A percentile compares a stretch with the other conserved stretches of the same genome.
Conservation (phyloP, 192 early-diverging fungal genomes). For the Irineochytrium annulatum region DNA sequence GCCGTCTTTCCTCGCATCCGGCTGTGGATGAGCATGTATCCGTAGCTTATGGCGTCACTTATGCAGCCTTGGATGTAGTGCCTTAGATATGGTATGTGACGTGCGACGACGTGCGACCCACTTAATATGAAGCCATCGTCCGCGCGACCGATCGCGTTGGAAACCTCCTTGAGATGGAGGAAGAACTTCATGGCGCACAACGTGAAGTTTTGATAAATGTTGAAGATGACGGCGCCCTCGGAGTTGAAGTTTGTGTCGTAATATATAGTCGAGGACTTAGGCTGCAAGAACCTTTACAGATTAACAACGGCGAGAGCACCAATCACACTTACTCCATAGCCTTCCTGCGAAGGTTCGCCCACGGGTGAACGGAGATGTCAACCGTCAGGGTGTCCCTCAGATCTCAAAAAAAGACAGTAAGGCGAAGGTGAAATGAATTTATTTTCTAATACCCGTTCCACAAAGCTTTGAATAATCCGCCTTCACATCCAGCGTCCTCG, state of each 20-base stretch:
- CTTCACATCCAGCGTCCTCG: constrained; percentile 59
- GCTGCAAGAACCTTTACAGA: constrained; percentile 48
- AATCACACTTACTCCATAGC: constrained; percentile 40
- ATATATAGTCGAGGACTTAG: constrained; percentile 60
- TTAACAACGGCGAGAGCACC: background rate
- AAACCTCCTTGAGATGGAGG: constrained; percentile 12
- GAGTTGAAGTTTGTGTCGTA: constrained; percentile 64
- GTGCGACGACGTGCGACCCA: background rate
- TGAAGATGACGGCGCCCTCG: constrained; percentile 56
- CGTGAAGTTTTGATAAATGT: constrained; percentile 74
- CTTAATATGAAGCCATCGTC: background rate
- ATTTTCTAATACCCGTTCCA: constrained; percentile 15
- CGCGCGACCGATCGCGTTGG: background rate
- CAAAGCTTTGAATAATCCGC: constrained; percentile 63
- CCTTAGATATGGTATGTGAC: background rate
- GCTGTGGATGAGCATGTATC: constrained; percentile 22
- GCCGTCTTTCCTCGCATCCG: constrained; percentile 9
- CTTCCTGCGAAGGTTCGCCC: constrained; percentile 42
- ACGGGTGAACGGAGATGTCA: constrained; percentile 34
- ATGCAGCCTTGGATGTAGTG: constrained; percentile 36
- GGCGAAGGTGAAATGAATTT: background rate
- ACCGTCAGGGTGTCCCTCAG: constrained; percentile 46
- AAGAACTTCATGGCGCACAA: constrained; percentile 66
- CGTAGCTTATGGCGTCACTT: constrained; percentile 22
- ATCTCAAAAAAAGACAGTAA: constrained; percentile 22